Evolutionary conservation across 371 early-diverging fungal genomes (phyloP).

Genomic region (Nematocida sp.): DNA sequence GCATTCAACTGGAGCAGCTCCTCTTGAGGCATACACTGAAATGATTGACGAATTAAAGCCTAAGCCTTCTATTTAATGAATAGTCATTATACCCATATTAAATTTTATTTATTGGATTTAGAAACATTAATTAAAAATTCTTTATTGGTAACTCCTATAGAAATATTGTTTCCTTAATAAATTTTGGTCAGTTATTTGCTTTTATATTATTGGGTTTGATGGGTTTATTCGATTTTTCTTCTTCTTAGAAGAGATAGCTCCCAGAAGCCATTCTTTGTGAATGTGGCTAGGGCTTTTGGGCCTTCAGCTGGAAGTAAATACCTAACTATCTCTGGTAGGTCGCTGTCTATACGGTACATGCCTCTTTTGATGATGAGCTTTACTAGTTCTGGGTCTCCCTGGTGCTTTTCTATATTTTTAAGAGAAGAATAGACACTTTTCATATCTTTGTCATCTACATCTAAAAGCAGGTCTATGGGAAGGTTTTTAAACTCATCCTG

Average conservation of each 20-base stretch:
- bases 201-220: background rate
- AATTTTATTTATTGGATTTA: background rate
- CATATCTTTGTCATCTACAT: constrained; percentile 27
- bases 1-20: background rate
- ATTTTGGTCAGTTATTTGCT: background rate
- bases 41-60: constrained; percentile 55
- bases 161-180: background rate
- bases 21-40: constrained; percentile 48
- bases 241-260: constrained; percentile 14
- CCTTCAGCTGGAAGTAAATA: constrained; percentile 47
- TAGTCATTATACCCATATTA: background rate
- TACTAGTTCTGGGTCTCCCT: constrained; percentile 13
- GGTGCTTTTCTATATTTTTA: constrained; percentile 10
- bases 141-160: background rate
- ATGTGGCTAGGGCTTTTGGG: background rate
- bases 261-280: constrained; percentile 26
- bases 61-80: constrained; percentile 29
- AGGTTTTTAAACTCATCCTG: constrained; percentile 32
- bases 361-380: constrained; percentile 43
- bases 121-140: background rate
- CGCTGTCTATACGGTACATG: constrained; percentile 33
- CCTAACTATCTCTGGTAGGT: background rate
- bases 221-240: too few species aligned
- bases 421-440: constrained; percentile 3
- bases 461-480: constrained; percentile 7